Percentiles rank a stretch among this genome's conserved stretches.
Conservation (phyloP, 768 basidiomycete species). For the Coprinellus micaceus region DNA sequence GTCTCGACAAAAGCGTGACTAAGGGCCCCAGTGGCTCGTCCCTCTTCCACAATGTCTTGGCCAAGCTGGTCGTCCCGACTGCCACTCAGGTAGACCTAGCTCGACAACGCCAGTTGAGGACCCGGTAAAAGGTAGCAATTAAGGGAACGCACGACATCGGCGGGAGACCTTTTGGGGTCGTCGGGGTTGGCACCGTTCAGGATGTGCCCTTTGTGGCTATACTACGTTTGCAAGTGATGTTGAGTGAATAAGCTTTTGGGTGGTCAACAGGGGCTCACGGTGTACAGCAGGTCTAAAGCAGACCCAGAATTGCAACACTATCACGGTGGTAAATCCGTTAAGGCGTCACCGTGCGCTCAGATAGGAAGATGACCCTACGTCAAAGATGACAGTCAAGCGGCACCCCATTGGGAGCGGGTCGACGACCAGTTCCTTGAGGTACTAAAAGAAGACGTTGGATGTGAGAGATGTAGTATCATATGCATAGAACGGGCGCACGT, state of each 20-base stretch:
- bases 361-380: constrained; percentile 21
- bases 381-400: constrained; percentile 80
- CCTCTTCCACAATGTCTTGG: constrained; percentile 65
- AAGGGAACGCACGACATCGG: neutral
- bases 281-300: constrained; percentile 72
- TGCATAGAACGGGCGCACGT: constrained; percentile 34
- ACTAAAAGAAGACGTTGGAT: neutral
- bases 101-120: neutral
- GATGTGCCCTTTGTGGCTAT: neutral
- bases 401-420: constrained; percentile 79
- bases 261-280: constrained; percentile 35
- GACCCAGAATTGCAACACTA: constrained; percentile 82
- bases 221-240: neutral
- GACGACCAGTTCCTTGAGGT: constrained; percentile 79
- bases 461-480: too few species aligned
- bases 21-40: constrained; percentile 74
- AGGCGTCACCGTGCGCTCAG: too few species aligned
- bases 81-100: constrained; percentile 80
- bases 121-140: neutral
- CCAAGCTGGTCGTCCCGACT: constrained; percentile 80
- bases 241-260: neutral
- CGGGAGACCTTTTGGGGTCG: neutral
- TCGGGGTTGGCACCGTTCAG: constrained; percentile 1
- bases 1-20: constrained; percentile 57
- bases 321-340: too few species aligned